Evolutionary conservation across 106 monocot species (phyloP).

Genomic region (Dioscorea dumetorum): DNA sequence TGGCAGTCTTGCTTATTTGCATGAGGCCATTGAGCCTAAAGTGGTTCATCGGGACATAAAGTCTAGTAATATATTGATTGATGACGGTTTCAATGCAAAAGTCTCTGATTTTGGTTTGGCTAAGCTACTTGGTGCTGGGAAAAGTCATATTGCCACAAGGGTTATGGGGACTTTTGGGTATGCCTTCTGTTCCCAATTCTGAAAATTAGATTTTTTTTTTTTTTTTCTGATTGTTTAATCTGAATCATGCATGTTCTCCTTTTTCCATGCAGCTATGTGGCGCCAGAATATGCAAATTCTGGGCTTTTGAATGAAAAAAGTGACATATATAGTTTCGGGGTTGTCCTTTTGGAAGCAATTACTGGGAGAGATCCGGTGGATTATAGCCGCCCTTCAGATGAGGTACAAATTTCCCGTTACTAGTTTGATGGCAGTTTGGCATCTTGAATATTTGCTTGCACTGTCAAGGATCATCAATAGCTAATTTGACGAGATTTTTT

Average conservation of each 20-base stretch:
- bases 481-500: too few species aligned
- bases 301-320: slow-evolving; percentile 71
- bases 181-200: background rate
- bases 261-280: slow-evolving; percentile 47
- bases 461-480: too few species aligned
- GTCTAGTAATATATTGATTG: slow-evolving; percentile 70
- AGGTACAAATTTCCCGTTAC: slow-evolving; percentile 20
- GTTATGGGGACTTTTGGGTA: slow-evolving; percentile 83
- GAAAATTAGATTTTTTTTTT: too few species aligned
- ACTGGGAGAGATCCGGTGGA: slow-evolving; percentile 78
- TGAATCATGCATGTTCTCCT: background rate
- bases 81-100: slow-evolving; percentile 58
- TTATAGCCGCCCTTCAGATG: slow-evolving; percentile 56
- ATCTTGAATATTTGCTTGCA: too few species aligned
- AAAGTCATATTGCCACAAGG: slow-evolving; percentile 59
- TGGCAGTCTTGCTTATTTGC: slow-evolving; percentile 59
- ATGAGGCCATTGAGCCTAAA: slow-evolving; percentile 73
- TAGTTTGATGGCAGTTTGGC: too few species aligned
- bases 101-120: slow-evolving; percentile 75
- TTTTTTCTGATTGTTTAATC: background rate
- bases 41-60: slow-evolving; percentile 73
- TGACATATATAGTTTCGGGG: slow-evolving; percentile 70
- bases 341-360: slow-evolving; percentile 60
- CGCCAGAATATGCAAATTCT: slow-evolving; percentile 73
- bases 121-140: slow-evolving; percentile 59